phyloP scores from a whole-genome alignment of 306 rosid species.

The Fragaria nilgerrensis region DNA sequence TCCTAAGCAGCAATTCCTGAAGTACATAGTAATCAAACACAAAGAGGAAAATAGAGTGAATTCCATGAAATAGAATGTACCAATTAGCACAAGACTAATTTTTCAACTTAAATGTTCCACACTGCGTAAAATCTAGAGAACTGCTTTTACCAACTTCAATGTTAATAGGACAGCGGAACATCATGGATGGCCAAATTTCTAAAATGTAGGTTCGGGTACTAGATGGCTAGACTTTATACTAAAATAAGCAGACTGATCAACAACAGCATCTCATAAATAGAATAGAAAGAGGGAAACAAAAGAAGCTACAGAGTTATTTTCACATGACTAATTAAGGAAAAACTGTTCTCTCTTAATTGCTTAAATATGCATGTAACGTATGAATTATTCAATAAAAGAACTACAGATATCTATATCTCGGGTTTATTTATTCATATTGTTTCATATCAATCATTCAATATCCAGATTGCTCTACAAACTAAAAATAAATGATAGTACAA shows the following conservation, averaged over 20 bases:
- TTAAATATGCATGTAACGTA: background rate
- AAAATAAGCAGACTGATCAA: slow-evolving; percentile 1
- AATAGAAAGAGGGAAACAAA: background rate
- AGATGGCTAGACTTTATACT: background rate
- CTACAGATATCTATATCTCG: background rate
- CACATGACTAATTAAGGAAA: background rate
- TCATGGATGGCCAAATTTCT: background rate
- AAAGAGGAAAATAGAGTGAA: background rate
- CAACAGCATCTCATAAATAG: background rate
- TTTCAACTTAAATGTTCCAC: background rate
- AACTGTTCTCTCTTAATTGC: background rate
- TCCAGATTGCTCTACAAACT: slow-evolving; percentile 15
- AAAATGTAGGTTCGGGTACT: background rate
- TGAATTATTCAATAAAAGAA: background rate
- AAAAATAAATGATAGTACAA: slow-evolving; percentile 8
- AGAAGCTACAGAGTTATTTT: background rate
- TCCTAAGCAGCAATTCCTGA: slow-evolving; percentile 93
- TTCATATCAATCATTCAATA: slow-evolving; percentile 22
- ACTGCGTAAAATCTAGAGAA: background rate
- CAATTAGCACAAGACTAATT: background rate
- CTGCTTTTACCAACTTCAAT: background rate
- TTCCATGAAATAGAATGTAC: background rate
- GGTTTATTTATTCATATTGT: background rate
- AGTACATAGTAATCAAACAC: slow-evolving; percentile 19
- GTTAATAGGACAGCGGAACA: background rate